phyloP scores from a whole-genome alignment of 768 basidiomycete species.

The Leccinellum albellum region DNA sequence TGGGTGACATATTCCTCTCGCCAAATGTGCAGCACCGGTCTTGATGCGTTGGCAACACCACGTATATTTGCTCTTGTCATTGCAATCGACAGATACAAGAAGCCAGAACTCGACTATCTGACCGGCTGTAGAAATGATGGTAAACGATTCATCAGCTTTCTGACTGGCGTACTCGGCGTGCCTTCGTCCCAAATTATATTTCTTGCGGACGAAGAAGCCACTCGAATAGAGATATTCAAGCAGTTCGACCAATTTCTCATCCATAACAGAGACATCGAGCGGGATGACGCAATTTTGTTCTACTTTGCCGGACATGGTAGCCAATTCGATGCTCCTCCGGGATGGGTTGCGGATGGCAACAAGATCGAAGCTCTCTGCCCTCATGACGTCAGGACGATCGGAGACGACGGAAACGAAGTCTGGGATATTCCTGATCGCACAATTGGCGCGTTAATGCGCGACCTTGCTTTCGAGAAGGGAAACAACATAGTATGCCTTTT shows the following conservation, averaged over 20 bases:
- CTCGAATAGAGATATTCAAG: not conserved
- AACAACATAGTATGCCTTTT: slow-evolving; percentile 15
- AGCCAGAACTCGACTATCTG: not conserved
- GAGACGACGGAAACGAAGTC: slow-evolving; percentile 1
- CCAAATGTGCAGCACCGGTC: not conserved
- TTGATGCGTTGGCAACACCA: not conserved
- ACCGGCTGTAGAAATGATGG: slow-evolving; percentile 21
- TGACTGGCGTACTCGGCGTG: slow-evolving; percentile 13
- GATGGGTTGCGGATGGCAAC: slow-evolving; percentile 15
- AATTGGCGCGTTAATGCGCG: slow-evolving; percentile 12
- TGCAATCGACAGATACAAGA: slow-evolving; percentile 12
- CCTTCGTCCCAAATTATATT: slow-evolving; percentile 11
- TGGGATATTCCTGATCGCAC: slow-evolving; percentile 15
- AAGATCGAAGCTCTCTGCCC: slow-evolving; percentile 17
- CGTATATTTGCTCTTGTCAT: slow-evolving; percentile 20
- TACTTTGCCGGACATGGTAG: slow-evolving; percentile 19
- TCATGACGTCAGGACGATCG: slow-evolving; percentile 4
- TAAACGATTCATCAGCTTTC: slow-evolving; percentile 5
- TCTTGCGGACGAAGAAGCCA: slow-evolving; percentile 14
- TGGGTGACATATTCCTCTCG: not conserved
- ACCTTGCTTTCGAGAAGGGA: slow-evolving; percentile 15
- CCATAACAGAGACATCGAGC: slow-evolving; percentile 4
- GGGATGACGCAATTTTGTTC: slow-evolving; percentile 17
- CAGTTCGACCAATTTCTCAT: slow-evolving; percentile 12
- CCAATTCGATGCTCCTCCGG: slow-evolving; percentile 6